Evolutionary conservation across 2,329 filamentous ascomycete genomes (phyloP).

Genomic region (Dothistroma pini): DNA sequence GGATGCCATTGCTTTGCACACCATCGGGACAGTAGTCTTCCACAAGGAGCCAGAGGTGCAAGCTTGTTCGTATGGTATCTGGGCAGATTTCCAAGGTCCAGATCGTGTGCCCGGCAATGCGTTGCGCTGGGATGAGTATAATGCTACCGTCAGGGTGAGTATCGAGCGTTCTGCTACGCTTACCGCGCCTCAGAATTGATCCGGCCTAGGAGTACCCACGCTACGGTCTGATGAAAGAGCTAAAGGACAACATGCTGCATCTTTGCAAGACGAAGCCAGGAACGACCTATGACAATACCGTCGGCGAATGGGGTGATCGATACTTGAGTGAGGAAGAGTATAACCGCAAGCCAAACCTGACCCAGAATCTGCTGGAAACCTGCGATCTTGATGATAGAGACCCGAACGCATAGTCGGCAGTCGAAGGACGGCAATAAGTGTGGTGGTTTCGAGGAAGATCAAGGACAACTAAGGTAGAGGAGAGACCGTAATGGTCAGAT

Average conservation of each 20-base stretch:
- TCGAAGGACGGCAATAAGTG: too few relatives aligned
- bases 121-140: constrained; percentile 23
- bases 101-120: constrained; percentile 20
- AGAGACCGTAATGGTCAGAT: too few relatives aligned
- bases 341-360: constrained; percentile 33
- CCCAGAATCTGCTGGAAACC: constrained; percentile 22
- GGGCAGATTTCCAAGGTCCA: constrained; percentile 24
- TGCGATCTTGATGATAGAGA: constrained; percentile 22
- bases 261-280: constrained; percentile 42
- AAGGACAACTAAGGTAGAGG: too few relatives aligned
- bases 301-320: constrained; percentile 36
- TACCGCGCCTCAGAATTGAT: neutral
- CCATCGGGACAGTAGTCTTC: constrained; percentile 36
- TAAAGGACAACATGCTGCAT: constrained; percentile 40
- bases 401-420: neutral
- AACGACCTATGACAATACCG: constrained; percentile 39
- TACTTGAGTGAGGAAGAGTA: constrained; percentile 35
- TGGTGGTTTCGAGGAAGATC: too few relatives aligned
- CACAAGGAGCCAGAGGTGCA: constrained; percentile 46
- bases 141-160: constrained; percentile 17
- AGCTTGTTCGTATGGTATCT: constrained; percentile 26
- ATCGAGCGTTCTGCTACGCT: too few relatives aligned
- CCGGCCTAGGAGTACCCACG: constrained; percentile 33
- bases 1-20: constrained; percentile 50
- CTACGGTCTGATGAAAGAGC: constrained; percentile 32